phyloP scores from a whole-genome alignment of 768 basidiomycete genomes.

The Suillus alpinus region DNA sequence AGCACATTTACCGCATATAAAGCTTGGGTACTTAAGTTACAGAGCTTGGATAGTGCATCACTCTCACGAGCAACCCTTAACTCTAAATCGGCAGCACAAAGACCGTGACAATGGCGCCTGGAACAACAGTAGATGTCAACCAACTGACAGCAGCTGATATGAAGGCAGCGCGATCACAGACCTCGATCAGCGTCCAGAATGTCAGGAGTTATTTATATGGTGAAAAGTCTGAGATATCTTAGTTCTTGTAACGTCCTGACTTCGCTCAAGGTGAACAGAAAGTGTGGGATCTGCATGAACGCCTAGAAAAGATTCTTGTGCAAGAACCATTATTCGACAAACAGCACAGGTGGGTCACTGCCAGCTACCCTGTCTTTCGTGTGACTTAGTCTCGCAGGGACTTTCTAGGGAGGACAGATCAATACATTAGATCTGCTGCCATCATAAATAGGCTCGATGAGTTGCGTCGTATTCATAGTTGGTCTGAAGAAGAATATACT shows the following conservation, averaged over 20 bases:
- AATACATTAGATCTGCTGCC: conserved; percentile 51
- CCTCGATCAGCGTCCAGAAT: conserved; percentile 41
- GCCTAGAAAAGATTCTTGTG: conserved; percentile 44
- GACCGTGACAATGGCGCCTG: neutral
- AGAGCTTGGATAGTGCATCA: neutral
- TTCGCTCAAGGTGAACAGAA: conserved; percentile 46
- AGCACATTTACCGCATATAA: neutral
- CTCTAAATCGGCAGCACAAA: neutral
- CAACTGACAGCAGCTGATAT: conserved; percentile 53
- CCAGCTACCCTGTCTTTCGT: neutral
- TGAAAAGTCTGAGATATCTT: conserved; percentile 22
- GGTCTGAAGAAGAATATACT: conserved; percentile 47
- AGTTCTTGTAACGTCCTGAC: conserved; percentile 1
- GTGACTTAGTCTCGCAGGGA: conserved; percentile 35
- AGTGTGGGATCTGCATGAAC: conserved; percentile 49
- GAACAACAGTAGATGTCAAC: conserved; percentile 28
- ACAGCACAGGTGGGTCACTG: conserved; percentile 41
- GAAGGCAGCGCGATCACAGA: conserved; percentile 41
- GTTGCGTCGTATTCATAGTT: conserved; percentile 50
- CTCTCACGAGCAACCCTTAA: neutral
- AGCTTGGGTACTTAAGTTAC: neutral
- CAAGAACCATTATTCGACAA: conserved; percentile 63
- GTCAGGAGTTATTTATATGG: conserved; percentile 52
- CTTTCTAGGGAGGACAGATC: conserved; percentile 57
- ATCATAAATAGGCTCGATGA: conserved; percentile 59